Percentiles rank a stretch among this genome's conserved stretches.
Conservation (phyloP, 306 rosid genomes). For the Quercus aquifolioides region DNA sequence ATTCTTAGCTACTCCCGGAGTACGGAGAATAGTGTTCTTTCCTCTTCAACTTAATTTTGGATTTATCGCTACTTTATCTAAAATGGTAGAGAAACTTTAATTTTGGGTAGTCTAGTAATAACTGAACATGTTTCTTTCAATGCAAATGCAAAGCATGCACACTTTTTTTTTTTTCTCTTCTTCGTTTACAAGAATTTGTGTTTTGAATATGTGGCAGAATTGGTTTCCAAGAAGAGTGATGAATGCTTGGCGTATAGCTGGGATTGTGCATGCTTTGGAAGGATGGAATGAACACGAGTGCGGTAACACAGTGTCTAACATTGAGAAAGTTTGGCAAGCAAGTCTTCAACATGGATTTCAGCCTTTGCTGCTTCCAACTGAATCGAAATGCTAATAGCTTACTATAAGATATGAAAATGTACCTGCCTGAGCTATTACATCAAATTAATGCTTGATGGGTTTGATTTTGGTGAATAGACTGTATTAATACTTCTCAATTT, state of each 20-base stretch:
- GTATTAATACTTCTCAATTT: too few relatives aligned
- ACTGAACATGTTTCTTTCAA: not conserved
- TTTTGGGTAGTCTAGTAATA: not conserved
- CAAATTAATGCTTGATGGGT: too few relatives aligned
- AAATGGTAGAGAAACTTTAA: not conserved
- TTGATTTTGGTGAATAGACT: too few relatives aligned
- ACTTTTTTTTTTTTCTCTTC: not conserved
- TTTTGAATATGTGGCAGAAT: constrained; percentile 26
- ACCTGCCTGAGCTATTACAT: too few relatives aligned
- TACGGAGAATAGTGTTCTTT: rapidly evolving
- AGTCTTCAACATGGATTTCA: constrained; percentile 67
- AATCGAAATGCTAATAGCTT: too few relatives aligned
- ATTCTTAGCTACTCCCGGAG: rapidly evolving
- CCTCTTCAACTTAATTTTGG: too few relatives aligned
- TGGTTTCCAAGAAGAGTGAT: constrained; percentile 83
- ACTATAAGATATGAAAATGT: too few relatives aligned
- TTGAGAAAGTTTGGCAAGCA: constrained; percentile 62
- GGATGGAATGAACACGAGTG: constrained; percentile 68
- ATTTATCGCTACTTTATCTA: too few relatives aligned
- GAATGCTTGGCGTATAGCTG: constrained; percentile 80
- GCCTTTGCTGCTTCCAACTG: constrained; percentile 1
- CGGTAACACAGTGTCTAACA: constrained; percentile 35
- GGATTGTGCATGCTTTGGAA: constrained; percentile 65
- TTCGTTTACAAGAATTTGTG: not conserved
- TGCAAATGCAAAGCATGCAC: not conserved